Base-by-base conservation (phyloP, 352 stramenopile species). In the Globisporangium lucens region DNA sequence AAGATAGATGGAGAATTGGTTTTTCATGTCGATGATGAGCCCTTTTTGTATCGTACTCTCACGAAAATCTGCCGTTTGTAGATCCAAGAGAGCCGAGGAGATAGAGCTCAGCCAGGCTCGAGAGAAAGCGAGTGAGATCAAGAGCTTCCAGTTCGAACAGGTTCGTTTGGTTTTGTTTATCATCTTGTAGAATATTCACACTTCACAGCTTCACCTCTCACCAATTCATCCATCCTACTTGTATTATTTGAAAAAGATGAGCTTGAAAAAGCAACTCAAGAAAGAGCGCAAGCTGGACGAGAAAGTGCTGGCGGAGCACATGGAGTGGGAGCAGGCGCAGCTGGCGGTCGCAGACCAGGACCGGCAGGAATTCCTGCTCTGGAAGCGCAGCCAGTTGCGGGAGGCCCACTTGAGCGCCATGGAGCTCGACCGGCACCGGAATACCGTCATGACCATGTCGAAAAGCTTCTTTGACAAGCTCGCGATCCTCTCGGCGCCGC, bases 391-490 rank as follows among this genome's bases (percentile, higher is more conserved):
- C 35, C 63, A 72, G 4, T 36, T 79, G 17, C 64, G 66, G 2
- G 75, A 81, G 6, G 63, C 67, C 1, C 56, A 82, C 9, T 13
- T 59, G 30, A 61, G 61, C 35, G 56, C 62, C n/a, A 59, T 81
- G 22, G 75, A 89, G 35, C 55, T 77, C 5, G 62, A 68, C 55
- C 75, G 69, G n/a, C 65, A 74, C 12, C 75, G 71, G 2, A 60
- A 70, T 22, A 70, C 61, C 8, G 70, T 78, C 13, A 52, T 66
- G 4, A 56, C 72, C 8, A 79, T 83, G 13, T 58, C 66, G 4
- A 73, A 71, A 35, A 73, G 75, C 29, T 88, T 89, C 63, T 78
- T 87, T 35, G 77, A 89, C 56, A 74, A 67, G 9, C 68, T 88
- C 30, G 75, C 71, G 4, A 62, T 72, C 1, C 61, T 87, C 20